phyloP scores from a whole-genome alignment of 495 filamentous ascomycete genomes.

The Aspergillus funiculosus region DNA sequence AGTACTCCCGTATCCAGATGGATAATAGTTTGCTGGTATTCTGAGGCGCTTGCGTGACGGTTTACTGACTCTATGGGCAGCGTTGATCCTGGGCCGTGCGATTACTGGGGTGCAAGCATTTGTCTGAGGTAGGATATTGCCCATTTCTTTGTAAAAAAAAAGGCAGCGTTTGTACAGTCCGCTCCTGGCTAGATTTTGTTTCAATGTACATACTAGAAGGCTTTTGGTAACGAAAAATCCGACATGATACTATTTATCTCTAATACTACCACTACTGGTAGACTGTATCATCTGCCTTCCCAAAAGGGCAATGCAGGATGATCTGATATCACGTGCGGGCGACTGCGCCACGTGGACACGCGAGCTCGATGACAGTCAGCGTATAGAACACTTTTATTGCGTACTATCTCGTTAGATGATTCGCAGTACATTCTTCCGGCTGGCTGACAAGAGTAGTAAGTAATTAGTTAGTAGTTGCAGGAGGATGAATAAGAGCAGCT shows the following conservation, averaged over 20 bases:
- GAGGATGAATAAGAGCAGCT: too few relatives aligned
- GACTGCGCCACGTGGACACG: conserved; percentile 21
- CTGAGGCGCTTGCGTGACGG: conserved; percentile 10
- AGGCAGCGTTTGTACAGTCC: not conserved
- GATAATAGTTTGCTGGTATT: not conserved
- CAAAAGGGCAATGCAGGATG: not conserved
- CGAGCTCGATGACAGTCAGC: too few relatives aligned
- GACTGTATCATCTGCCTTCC: not conserved
- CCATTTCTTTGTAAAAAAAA: not conserved
- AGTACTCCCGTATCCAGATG: conserved; percentile 30
- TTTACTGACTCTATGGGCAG: conserved; percentile 32
- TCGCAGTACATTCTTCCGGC: too few relatives aligned
- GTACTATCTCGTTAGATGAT: too few relatives aligned
- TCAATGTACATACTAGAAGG: too few relatives aligned
- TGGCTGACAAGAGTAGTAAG: too few relatives aligned
- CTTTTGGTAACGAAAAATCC: too few relatives aligned
- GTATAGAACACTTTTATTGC: too few relatives aligned
- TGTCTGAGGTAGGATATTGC: conserved; percentile 30
- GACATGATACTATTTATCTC: too few relatives aligned
- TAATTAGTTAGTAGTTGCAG: too few relatives aligned
- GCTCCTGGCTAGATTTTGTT: too few relatives aligned
- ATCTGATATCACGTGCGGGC: conserved; percentile 18
- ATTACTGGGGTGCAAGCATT: conserved; percentile 69
- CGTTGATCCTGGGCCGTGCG: conserved; percentile 62
- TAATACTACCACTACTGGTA: too few relatives aligned